Conservation (phyloP, 208 protist genomes). For the Trypanosoma platydactyli region DNA sequence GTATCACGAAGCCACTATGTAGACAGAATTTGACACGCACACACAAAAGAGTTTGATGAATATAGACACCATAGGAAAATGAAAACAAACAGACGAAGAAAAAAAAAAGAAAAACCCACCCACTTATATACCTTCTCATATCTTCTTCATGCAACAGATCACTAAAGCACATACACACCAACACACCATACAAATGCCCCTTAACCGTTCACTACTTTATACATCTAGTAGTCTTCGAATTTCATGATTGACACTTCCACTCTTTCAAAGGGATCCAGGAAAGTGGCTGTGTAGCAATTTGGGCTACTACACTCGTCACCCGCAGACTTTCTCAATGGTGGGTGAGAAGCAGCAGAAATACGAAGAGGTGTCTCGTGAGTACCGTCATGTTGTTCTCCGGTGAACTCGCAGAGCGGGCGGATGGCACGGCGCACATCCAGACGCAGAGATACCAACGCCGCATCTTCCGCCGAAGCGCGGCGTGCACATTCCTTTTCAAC, state of each 20-base stretch:
- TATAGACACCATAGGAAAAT: background rate
- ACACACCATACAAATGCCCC: too few species aligned
- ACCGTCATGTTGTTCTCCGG: background rate
- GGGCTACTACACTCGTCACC: background rate
- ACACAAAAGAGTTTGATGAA: background rate
- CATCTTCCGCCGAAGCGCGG: background rate
- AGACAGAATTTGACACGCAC: background rate
- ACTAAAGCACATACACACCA: too few species aligned
- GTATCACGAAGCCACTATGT: background rate
- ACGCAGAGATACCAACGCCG: background rate
- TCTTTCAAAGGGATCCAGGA: conserved; percentile 11
- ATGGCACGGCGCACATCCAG: conserved; percentile 9
- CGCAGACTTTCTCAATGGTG: background rate
- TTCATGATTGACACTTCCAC: conserved; percentile 22
- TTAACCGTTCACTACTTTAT: background rate
- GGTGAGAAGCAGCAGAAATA: background rate
- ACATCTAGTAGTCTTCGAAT: conserved; percentile 13
- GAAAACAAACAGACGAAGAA: background rate
- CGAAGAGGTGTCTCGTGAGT: conserved; percentile 17
- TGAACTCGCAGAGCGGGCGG: conserved; percentile 3
- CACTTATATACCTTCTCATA: too few species aligned
- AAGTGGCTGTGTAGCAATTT: conserved; percentile 2
- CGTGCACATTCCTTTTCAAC: conserved; percentile 1
- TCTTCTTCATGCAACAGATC: too few species aligned
- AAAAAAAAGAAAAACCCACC: background rate